phyloP scores from a whole-genome alignment of 2,329 filamentous ascomycete genomes.

The Calonectria honghensis region DNA sequence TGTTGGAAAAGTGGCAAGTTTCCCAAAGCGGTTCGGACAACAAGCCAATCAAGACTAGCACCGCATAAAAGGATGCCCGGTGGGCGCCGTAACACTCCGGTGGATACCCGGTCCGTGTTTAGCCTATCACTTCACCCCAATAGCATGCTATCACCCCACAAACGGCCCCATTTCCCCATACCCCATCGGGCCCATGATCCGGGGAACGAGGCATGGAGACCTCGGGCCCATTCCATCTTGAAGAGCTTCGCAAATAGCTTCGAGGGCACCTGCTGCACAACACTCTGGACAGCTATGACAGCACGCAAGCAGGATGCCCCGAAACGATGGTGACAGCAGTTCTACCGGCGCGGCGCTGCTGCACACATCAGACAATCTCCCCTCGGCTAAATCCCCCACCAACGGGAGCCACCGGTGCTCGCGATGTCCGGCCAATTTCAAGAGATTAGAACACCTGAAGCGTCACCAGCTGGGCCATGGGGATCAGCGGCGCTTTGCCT shows the following conservation, averaged over 20 bases:
- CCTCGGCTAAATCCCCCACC: slow-evolving; percentile 7
- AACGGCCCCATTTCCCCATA: slow-evolving; percentile 9
- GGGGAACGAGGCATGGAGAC: slow-evolving; percentile 4
- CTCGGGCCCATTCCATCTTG: background rate
- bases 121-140: background rate
- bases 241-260: background rate
- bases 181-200: background rate
- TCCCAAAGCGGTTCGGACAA: background rate
- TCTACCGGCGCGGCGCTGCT: slow-evolving; percentile 1
- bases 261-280: background rate
- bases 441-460: slow-evolving; percentile 47
- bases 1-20: background rate
- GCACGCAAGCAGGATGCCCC: background rate
- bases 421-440: slow-evolving; percentile 45
- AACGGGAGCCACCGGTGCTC: slow-evolving; percentile 29
- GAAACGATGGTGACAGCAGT: slow-evolving; percentile 18
- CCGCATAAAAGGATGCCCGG: background rate
- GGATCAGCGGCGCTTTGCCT: slow-evolving; percentile 38
- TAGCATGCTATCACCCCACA: slow-evolving; percentile 7
- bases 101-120: background rate
- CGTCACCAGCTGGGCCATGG: slow-evolving; percentile 47
- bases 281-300: background rate
- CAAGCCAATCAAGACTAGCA: background rate
- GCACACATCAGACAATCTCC: background rate
- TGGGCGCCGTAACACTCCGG: slow-evolving; percentile 2